A percentile compares a stretch with the other conserved stretches of the same genome.
phyloP scores from a whole-genome alignment of 768 basidiomycete genomes.

The Porphyrellus cyaneotinctus region DNA sequence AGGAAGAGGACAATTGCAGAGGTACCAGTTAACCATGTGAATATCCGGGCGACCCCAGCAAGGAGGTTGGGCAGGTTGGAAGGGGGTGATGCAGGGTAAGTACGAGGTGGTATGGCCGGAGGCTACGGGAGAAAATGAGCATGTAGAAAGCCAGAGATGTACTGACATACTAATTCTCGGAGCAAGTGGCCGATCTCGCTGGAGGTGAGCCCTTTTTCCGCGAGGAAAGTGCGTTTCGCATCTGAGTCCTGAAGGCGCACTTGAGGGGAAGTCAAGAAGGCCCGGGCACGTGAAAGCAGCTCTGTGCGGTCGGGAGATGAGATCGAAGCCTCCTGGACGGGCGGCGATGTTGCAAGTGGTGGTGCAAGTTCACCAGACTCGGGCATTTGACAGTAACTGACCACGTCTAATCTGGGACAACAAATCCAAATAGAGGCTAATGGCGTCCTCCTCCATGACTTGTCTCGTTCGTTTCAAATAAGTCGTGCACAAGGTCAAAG shows the following conservation, averaged over 20 bases:
- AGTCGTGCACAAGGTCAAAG: background rate
- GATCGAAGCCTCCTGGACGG: background rate
- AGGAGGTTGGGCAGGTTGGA: constrained; percentile 66
- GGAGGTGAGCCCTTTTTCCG: constrained; percentile 65
- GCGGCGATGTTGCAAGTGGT: background rate
- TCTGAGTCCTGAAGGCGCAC: constrained; percentile 51
- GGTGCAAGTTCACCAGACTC: background rate
- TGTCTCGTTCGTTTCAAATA: background rate
- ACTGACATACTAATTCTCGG: constrained; percentile 46
- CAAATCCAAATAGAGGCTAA: no score
- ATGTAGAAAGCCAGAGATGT: background rate
- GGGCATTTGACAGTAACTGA: no score
- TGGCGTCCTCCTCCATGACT: constrained; percentile 12
- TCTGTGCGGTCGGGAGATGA: constrained; percentile 34
- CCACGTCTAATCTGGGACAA: no score
- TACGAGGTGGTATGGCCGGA: constrained; percentile 63
- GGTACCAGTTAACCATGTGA: constrained; percentile 64
- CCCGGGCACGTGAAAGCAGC: constrained; percentile 51
- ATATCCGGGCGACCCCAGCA: constrained; percentile 55
- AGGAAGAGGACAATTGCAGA: constrained; percentile 54
- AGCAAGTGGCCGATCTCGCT: constrained; percentile 58
- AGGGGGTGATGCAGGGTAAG: constrained; percentile 67
- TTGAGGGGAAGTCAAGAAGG: constrained; percentile 65
- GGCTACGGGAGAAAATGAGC: constrained; percentile 21
- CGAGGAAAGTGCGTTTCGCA: constrained; percentile 61